Evolutionary conservation across 2,329 filamentous ascomycete species (phyloP).

Genomic region (Beauveria varroae): DNA sequence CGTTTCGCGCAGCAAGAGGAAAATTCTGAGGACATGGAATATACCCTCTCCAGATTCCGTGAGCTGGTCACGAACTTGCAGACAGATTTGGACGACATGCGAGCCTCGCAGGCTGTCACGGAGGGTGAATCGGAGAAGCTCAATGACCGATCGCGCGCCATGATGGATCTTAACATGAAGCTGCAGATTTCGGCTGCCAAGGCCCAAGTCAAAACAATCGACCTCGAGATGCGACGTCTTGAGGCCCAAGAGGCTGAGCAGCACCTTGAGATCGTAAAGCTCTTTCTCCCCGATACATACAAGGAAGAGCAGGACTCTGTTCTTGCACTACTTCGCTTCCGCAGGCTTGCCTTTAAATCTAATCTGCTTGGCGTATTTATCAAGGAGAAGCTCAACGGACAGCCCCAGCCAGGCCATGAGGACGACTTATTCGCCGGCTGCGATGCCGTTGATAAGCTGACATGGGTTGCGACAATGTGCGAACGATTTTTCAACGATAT

Average conservation of each 20-base stretch:
- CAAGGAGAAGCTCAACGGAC: slow-evolving; percentile 66
- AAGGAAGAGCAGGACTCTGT: slow-evolving; percentile 76
- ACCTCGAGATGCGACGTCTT: slow-evolving; percentile 77
- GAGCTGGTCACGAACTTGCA: slow-evolving; percentile 83
- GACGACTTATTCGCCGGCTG: slow-evolving; percentile 75
- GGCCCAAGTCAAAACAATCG: slow-evolving; percentile 89
- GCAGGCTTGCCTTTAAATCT: slow-evolving; percentile 81
- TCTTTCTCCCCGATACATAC: slow-evolving; percentile 83
- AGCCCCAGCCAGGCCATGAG: slow-evolving; percentile 58
- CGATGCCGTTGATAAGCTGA: slow-evolving; percentile 76
- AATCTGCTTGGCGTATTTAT: slow-evolving; percentile 70
- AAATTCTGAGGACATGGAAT: slow-evolving; percentile 78
- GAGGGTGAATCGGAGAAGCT: slow-evolving; percentile 90
- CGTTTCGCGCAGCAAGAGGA: slow-evolving; percentile 70
- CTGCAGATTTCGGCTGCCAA: slow-evolving; percentile 85
- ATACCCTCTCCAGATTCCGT: slow-evolving; percentile 80
- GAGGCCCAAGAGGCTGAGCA: slow-evolving; percentile 84
- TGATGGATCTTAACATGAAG: slow-evolving; percentile 96
- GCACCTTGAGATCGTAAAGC: slow-evolving; percentile 79
- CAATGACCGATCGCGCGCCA: slow-evolving; percentile 77
- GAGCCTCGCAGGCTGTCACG: slow-evolving; percentile 83
- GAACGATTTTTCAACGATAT: slow-evolving; percentile 78
- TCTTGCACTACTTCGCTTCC: slow-evolving; percentile 81
- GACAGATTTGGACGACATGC: slow-evolving; percentile 82
- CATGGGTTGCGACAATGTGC: slow-evolving; percentile 77